These are phyloP conservation scores for Gastrodia elata DNA, from an alignment of 106 monocot species.

Conservation along the genomic window DNA sequence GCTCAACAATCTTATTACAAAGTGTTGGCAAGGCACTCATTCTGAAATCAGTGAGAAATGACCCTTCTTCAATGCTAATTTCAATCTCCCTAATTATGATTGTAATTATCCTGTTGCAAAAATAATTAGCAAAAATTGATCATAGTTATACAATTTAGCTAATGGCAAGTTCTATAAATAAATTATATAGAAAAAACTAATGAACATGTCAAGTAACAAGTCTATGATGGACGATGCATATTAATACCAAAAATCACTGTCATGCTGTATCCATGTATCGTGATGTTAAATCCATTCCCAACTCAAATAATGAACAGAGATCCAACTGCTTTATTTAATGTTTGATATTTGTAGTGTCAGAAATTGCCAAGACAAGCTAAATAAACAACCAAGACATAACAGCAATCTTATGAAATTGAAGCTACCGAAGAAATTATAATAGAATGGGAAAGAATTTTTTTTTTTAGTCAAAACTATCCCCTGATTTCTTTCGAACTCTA, in stretches of 20 bases:
- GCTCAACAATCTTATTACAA: constrained; percentile 83
- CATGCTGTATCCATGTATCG: background rate
- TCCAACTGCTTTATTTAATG: background rate
- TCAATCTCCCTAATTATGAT: constrained; percentile 94
- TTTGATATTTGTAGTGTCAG: background rate
- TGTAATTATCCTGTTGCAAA: constrained; percentile 63
- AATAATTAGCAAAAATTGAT: background rate
- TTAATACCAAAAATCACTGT: background rate
- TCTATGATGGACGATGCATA: background rate
- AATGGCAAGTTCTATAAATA: background rate
- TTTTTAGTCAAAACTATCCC: no score
- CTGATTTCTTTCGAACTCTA: no score
- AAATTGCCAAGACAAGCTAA: no score
- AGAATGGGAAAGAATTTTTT: no score
- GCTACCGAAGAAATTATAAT: no score
- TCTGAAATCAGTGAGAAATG: no score
- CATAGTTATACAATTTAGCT: background rate
- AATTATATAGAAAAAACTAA: background rate
- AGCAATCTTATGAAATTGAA: no score
- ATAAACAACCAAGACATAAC: no score
- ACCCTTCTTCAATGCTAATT: constrained; percentile 23
- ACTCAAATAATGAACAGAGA: background rate
- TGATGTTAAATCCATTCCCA: background rate
- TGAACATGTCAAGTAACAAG: background rate
- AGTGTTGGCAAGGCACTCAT: constrained; percentile 28